Percentiles rank a stretch among this genome's conserved stretches.
Conservation (phyloP, 495 filamentous ascomycete species). For the Neurospora sp. region DNA sequence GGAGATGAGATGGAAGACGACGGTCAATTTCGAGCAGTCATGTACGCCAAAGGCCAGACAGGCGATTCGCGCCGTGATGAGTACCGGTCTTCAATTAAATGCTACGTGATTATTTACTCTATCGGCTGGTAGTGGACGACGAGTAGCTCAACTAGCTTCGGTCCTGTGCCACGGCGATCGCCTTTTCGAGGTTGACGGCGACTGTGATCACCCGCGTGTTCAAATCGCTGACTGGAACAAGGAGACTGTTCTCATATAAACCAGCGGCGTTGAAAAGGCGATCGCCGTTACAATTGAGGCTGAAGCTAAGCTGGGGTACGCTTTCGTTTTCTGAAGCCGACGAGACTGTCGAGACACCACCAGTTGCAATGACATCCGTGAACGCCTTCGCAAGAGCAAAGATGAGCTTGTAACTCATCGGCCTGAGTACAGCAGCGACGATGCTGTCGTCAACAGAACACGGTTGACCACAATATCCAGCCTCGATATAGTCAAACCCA, state of each 20-base stretch:
- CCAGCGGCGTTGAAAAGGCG: too few species aligned
- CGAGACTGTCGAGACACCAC: too few species aligned
- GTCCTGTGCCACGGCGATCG: neutral
- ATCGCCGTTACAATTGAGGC: neutral
- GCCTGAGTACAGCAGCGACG: too few species aligned
- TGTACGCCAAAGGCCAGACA: neutral
- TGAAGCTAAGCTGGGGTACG: neutral
- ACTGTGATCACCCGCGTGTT: neutral
- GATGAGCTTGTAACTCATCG: too few species aligned
- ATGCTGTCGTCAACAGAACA: too few species aligned
- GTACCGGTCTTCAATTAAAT: neutral
- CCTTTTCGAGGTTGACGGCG: neutral
- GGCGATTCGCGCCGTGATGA: neutral
- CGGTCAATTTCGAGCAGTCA: neutral
- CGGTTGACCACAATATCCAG: neutral
- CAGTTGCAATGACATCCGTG: too few species aligned
- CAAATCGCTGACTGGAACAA: neutral
- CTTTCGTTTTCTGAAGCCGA: too few species aligned
- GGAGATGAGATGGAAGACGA: neutral
- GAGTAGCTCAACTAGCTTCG: neutral
- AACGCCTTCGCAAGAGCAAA: too few species aligned
- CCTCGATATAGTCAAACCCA: too few species aligned
- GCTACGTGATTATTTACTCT: neutral
- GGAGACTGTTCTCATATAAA: neutral
- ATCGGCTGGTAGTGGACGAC: neutral